Evolutionary conservation across 306 rosid species (phyloP).

Genomic region (Coriaria nepalensis): DNA sequence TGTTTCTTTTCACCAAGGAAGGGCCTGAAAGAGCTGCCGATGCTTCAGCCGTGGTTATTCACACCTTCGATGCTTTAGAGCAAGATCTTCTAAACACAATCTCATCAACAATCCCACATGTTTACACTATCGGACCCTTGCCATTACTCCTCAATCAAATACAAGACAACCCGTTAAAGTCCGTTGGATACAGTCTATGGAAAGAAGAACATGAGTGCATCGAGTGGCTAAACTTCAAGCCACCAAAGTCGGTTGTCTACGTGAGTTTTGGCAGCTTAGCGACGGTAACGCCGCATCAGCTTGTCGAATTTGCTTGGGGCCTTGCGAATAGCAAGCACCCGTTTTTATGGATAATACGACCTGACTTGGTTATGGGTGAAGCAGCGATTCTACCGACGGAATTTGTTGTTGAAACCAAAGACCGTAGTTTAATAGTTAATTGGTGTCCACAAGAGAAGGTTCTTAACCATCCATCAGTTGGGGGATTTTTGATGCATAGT

Average conservation of each 20-base stretch:
- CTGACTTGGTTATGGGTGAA: neutral
- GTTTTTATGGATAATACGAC: neutral
- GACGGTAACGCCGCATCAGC: neutral
- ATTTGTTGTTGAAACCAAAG: neutral
- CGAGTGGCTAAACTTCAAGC: neutral
- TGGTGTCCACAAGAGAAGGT: neutral
- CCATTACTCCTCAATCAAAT: neutral
- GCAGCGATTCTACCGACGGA: neutral
- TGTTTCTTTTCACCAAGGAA: neutral
- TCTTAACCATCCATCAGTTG: neutral
- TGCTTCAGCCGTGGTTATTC: neutral
- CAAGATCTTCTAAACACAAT: neutral
- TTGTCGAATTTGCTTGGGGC: neutral
- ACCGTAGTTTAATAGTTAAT: neutral
- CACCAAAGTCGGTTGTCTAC: neutral
- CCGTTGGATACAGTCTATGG: neutral
- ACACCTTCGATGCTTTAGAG: neutral
- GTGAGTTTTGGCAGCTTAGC: neutral
- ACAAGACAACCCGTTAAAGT: neutral
- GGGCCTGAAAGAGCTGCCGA: conserved; percentile 16
- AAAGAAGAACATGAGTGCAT: neutral
- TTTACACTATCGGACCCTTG: neutral
- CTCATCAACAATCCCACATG: neutral
- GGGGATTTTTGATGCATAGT: conserved; percentile 5
- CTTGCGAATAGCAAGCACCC: neutral